Base-by-base conservation (phyloP, 140 eudicot genomes). In the Artemisia princeps region DNA sequence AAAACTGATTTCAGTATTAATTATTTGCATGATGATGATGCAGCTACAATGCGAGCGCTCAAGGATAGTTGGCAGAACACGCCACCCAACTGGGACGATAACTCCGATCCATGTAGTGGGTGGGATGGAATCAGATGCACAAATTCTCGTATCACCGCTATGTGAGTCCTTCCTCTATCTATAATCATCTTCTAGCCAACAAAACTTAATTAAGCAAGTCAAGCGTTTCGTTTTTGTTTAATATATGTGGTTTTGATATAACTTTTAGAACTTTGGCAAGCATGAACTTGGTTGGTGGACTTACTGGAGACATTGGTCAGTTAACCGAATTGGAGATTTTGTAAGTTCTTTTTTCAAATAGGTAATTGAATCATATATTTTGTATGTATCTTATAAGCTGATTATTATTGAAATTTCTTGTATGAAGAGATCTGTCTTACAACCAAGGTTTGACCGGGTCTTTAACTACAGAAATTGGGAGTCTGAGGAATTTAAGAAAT, bases 41-140 rank as follows among this genome's bases (percentile, higher is more conserved):
- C 79, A 91, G 97, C 2, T 81, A 49, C 64, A 50, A 59, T 91
- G 58, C 68, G 64, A 16, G 60, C 96, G 50, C 76, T 91, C 12
- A 85, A 55, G 69, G 65, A 67, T 60, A 49, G 13, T 9, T 87
- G 95, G 98, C 26, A 64, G 19, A 87, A 87, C 57, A 73, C 74
- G 19, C 98, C 96, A 2, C 89, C 92, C 10, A 83, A 71, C 72
- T 91, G 98, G 98, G 79, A 28, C 2, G 75, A 62, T 67, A 89
- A 82, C 2, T 45, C 82, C 9, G 95, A 91, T 72, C 96, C 96
- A 1, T 88, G 96, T 68, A 79, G 90, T 28, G 67, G 71, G 11
- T 91, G 98, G 98, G 96, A 76, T 4, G 98, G 98, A 49, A 81
- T 91, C 50, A 57, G 69, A 37, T 91, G 98, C 71, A 76, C 60